Percentiles rank a stretch among this genome's conserved stretches.
phyloP scores from a whole-genome alignment of 192 early-diverging fungal genomes.

The Coemansia sp. region DNA sequence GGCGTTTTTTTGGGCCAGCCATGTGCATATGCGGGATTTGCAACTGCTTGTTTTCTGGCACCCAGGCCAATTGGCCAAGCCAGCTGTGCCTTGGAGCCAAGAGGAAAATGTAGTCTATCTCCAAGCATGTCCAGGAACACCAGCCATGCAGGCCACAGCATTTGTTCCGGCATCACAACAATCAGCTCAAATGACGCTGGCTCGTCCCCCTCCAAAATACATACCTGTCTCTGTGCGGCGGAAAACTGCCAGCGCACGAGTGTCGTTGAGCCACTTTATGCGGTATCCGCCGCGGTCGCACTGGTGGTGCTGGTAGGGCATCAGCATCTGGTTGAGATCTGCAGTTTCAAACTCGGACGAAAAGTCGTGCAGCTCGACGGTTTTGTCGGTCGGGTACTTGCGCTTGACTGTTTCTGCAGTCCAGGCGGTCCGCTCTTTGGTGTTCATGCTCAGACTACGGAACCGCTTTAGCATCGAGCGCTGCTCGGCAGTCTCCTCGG shows the following conservation, averaged over 20 bases:
- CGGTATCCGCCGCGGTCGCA: constrained; percentile 54
- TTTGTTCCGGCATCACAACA: too few species aligned
- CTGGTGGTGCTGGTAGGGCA: constrained; percentile 55
- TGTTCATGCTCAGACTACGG: constrained; percentile 51
- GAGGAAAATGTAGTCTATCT: neutral
- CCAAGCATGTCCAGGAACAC: neutral
- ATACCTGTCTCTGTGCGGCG: constrained; percentile 53
- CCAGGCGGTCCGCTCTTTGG: constrained; percentile 50
- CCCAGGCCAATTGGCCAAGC: constrained; percentile 11
- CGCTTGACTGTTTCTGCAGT: constrained; percentile 50
- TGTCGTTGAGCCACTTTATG: constrained; percentile 56
- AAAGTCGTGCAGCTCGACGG: constrained; percentile 50
- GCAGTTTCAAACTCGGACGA: constrained; percentile 54
- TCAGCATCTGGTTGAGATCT: constrained; percentile 55
- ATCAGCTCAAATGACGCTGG: too few species aligned
- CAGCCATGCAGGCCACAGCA: too few species aligned
- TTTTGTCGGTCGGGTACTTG: constrained; percentile 54
- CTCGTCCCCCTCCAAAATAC: too few species aligned
- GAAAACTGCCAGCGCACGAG: constrained; percentile 53
- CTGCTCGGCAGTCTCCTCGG: constrained; percentile 39
- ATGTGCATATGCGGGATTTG: constrained; percentile 9
- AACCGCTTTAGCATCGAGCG: constrained; percentile 38
- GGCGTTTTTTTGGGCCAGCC: neutral
- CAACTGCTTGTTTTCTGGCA: constrained; percentile 4
- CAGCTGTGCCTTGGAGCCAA: neutral